phyloP scores from a whole-genome alignment of 2,329 filamentous ascomycete species.

The Curvularia eragrostidis region DNA sequence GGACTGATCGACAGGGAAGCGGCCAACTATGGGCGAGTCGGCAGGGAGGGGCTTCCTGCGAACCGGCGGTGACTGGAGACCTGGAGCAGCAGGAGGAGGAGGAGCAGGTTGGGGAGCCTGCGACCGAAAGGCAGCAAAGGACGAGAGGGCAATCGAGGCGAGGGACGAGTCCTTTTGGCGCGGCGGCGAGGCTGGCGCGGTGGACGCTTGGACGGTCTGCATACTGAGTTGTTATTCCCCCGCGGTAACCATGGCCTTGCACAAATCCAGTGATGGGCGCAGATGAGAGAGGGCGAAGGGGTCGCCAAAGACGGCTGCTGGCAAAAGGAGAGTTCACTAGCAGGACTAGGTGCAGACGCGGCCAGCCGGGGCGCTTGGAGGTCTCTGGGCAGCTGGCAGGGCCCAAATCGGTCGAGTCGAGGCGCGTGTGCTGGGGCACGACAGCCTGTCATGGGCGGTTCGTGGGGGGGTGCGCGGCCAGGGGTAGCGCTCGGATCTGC shows the following conservation, averaged over 20 bases:
- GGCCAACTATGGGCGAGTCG: conserved; percentile 56
- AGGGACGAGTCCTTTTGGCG: conserved; percentile 47
- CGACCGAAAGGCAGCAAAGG: conserved; percentile 54
- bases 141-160: conserved; percentile 51
- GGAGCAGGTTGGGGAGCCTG: conserved; percentile 47
- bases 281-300: conserved; percentile 29
- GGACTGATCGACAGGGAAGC: conserved; percentile 51
- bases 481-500: conserved; percentile 25
- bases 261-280: conserved; percentile 38
- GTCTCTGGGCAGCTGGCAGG: conserved; percentile 36
- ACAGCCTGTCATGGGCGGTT: conserved; percentile 29
- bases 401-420: conserved; percentile 40
- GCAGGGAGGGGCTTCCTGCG: conserved; percentile 63
- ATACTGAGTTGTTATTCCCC: conserved; percentile 39
- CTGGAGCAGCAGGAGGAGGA: conserved; percentile 12
- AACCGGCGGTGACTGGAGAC: conserved; percentile 52
- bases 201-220: conserved; percentile 41
- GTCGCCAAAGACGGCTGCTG: conserved; percentile 32
- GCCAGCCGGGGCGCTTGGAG: conserved; percentile 30
- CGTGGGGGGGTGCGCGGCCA: conserved; percentile 29
- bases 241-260: conserved; percentile 44
- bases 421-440: conserved; percentile 24
- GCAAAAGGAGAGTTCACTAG: conserved; percentile 41
- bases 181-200: conserved; percentile 34
- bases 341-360: conserved; percentile 33